Evolutionary conservation across 768 basidiomycete genomes (phyloP).

Genomic region (Strobilomyces confusus): DNA sequence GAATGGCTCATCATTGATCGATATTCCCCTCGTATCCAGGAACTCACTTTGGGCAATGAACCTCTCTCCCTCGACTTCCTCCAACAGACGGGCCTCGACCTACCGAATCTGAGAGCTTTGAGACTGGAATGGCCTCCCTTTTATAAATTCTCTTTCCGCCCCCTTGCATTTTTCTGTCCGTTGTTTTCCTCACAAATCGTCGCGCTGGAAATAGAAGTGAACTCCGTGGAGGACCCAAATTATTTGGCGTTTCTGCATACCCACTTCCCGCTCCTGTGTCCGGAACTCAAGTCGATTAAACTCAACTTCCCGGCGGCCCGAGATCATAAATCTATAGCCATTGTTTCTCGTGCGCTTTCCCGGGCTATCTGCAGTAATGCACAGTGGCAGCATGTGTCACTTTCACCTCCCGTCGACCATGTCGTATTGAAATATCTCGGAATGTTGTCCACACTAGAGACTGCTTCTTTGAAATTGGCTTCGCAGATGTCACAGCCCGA

Average conservation of each 20-base stretch:
- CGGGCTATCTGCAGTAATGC: not conserved
- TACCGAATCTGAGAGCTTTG: not conserved
- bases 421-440: conserved; percentile 1
- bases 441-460: not conserved
- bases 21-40: not conserved
- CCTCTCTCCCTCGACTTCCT: not conserved
- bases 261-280: not conserved
- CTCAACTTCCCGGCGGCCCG: not conserved
- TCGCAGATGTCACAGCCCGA: not conserved
- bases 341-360: no score
- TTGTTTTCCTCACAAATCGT: not conserved
- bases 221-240: not conserved
- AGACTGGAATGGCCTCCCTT: not conserved
- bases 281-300: not conserved
- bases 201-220: not conserved
- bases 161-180: not conserved
- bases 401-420: not conserved
- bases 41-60: not conserved
- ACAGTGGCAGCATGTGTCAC: not conserved
- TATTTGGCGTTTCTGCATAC: not conserved
- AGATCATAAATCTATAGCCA: no score
- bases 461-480: not conserved
- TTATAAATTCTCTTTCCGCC: no score
- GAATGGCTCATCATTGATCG: not conserved
- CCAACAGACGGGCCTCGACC: not conserved